These are phyloP conservation scores for Lonicera japonica DNA, from an alignment of 129 eudicot species.

Conservation along the genomic window DNA sequence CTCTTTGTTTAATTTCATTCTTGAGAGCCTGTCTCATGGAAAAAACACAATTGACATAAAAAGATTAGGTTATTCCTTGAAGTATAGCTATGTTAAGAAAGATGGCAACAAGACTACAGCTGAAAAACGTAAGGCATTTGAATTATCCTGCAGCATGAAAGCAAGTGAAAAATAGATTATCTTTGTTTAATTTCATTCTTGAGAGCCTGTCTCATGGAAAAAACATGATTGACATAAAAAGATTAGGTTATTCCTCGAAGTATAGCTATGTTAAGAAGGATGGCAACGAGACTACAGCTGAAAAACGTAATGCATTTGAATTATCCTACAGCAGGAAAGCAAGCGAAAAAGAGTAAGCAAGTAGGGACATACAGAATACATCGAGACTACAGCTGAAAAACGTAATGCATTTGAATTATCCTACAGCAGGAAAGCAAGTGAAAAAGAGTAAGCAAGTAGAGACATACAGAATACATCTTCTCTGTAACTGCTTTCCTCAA, in stretches of 20 bases:
- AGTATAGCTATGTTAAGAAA: not conserved
- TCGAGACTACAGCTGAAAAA: slow-evolving; percentile 15
- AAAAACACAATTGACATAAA: not conserved
- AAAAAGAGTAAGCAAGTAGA: slow-evolving; percentile 9
- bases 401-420: slow-evolving; percentile 6
- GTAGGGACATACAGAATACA: slow-evolving; percentile 75
- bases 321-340: slow-evolving; percentile 2
- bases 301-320: slow-evolving; percentile 11
- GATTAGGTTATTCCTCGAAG: not conserved
- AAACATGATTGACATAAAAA: not conserved
- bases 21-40: slow-evolving; percentile 55
- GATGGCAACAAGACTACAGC: slow-evolving; percentile 9
- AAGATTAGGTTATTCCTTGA: not conserved
- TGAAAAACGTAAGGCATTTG: slow-evolving; percentile 11
- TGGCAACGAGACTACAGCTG: slow-evolving; percentile 11
- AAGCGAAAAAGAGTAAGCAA: slow-evolving; percentile 7
- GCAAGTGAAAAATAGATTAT: slow-evolving; percentile 35
- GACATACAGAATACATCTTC: slow-evolving; percentile 83
- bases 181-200: slow-evolving; percentile 88
- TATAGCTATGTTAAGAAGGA: not conserved
- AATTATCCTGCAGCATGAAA: slow-evolving; percentile 13
- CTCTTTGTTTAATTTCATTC: slow-evolving; percentile 85
- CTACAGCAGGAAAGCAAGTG: slow-evolving; percentile 6
- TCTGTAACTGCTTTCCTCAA: slow-evolving; percentile 86
- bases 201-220: slow-evolving; percentile 46